phyloP scores from a whole-genome alignment of 2,329 filamentous ascomycete species.

The Pseudocercospora eumusae region DNA sequence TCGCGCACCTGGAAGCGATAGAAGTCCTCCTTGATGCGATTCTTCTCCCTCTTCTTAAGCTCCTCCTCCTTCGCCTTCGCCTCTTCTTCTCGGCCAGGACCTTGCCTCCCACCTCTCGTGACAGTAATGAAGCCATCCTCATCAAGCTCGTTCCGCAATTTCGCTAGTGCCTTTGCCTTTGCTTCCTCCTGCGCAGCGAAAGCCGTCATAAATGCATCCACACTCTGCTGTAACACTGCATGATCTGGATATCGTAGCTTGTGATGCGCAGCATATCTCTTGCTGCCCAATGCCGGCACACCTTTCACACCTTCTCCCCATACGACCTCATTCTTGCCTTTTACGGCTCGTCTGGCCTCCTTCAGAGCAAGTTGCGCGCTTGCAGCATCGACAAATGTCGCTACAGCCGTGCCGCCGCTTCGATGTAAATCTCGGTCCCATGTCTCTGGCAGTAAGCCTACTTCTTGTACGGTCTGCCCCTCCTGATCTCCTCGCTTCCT shows the following conservation, averaged over 20 bases:
- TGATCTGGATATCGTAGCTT: slow-evolving; percentile 70
- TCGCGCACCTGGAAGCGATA: slow-evolving; percentile 83
- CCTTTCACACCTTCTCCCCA: slow-evolving; percentile 67
- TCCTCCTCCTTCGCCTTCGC: slow-evolving; percentile 63
- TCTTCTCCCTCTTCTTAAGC: slow-evolving; percentile 62
- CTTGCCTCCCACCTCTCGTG: slow-evolving; percentile 70
- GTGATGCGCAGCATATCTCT: slow-evolving; percentile 63
- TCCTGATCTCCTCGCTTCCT: slow-evolving; percentile 53
- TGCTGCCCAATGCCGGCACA: slow-evolving; percentile 58
- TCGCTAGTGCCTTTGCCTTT: slow-evolving; percentile 61
- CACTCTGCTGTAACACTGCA: slow-evolving; percentile 65
- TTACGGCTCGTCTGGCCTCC: slow-evolving; percentile 64
- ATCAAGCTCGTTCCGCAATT: slow-evolving; percentile 76
- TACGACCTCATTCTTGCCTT: slow-evolving; percentile 59
- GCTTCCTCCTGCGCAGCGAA: slow-evolving; percentile 69
- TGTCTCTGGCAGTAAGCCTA: slow-evolving; percentile 60
- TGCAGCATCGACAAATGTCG: slow-evolving; percentile 78
- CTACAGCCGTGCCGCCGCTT: slow-evolving; percentile 77
- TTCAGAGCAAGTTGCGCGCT: slow-evolving; percentile 76
- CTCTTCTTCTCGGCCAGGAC: slow-evolving; percentile 67
- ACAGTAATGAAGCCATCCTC: slow-evolving; percentile 96
- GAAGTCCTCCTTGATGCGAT: slow-evolving; percentile 68
- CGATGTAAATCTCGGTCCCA: slow-evolving; percentile 72
- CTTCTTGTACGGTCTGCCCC: slow-evolving; percentile 49
- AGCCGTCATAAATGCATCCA: slow-evolving; percentile 84